A percentile compares a stretch with the other conserved stretches of the same genome.
These are phyloP conservation scores for Leptographium radiaticola DNA, from an alignment of 2,329 filamentous ascomycete genomes.

Conservation along the genomic window DNA sequence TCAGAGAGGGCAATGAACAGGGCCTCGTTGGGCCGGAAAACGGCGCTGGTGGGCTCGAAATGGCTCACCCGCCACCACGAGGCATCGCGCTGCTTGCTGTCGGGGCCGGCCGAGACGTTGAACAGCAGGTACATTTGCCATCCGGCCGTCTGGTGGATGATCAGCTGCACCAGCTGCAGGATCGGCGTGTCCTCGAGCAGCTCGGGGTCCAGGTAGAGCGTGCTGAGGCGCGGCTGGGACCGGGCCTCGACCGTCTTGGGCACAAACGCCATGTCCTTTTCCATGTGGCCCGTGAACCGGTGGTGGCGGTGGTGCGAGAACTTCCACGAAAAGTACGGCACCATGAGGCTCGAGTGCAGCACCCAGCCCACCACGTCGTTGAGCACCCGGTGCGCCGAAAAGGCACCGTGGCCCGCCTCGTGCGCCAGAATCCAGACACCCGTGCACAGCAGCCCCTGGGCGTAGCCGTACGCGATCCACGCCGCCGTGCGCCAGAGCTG, in stretches of 20 bases:
- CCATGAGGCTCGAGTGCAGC: slow-evolving; percentile 69
- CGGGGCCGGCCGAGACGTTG: slow-evolving; percentile 91
- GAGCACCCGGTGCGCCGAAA: slow-evolving; percentile 78
- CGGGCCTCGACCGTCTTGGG: slow-evolving; percentile 76
- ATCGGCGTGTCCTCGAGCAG: slow-evolving; percentile 55
- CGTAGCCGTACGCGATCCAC: slow-evolving; percentile 55
- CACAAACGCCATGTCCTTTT: slow-evolving; percentile 97
- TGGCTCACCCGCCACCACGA: slow-evolving; percentile 72
- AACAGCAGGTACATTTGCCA: slow-evolving; percentile 84
- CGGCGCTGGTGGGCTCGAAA: slow-evolving; percentile 75
- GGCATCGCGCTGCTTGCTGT: slow-evolving; percentile 84
- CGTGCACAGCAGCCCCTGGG: slow-evolving; percentile 87
- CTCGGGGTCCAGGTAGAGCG: slow-evolving; percentile 61
- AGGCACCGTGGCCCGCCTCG: slow-evolving; percentile 94
- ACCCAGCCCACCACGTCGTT: slow-evolving; percentile 91
- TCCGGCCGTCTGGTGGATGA: slow-evolving; percentile 73
- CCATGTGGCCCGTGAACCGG: slow-evolving; percentile 95
- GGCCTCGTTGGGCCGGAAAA: slow-evolving; percentile 86
- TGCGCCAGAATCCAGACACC: slow-evolving; percentile 94
- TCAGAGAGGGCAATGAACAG: slow-evolving; percentile 79
- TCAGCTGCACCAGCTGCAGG: slow-evolving; percentile 36
- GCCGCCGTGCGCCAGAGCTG: slow-evolving; percentile 50
- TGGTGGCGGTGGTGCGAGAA: slow-evolving; percentile 98
- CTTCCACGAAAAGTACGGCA: slow-evolving; percentile 99
- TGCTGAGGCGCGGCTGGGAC: slow-evolving; percentile 88